These are phyloP conservation scores for Leccinum sublutescens DNA, from an alignment of 768 basidiomycete species.

Conservation along the genomic window DNA sequence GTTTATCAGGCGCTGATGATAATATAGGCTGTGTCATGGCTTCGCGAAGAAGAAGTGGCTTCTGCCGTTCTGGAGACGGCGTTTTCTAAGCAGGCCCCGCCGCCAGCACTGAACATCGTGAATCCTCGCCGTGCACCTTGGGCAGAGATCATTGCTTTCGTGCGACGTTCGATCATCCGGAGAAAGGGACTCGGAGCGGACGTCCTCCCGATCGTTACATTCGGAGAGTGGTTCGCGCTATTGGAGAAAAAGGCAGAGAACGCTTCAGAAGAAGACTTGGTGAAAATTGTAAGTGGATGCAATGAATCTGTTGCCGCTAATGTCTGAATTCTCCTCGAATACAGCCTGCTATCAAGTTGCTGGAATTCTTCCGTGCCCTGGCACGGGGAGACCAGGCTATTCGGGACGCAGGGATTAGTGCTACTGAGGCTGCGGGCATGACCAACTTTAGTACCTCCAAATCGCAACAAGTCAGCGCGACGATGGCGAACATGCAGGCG, in stretches of 20 bases:
- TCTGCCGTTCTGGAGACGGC: too few relatives aligned
- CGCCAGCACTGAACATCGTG: slow-evolving; percentile 35
- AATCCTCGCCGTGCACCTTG: slow-evolving; percentile 39
- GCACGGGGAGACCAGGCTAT: slow-evolving; percentile 17
- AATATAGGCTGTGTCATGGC: too few relatives aligned
- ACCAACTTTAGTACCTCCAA: slow-evolving; percentile 19
- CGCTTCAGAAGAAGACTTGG: slow-evolving; percentile 27
- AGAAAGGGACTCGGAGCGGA: slow-evolving; percentile 3
- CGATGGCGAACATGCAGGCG: slow-evolving; percentile 26
- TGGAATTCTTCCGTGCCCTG: slow-evolving; percentile 33
- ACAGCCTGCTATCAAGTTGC: slow-evolving; percentile 36
- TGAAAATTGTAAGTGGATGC: slow-evolving; percentile 30
- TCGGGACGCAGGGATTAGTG: not conserved
- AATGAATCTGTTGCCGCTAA: not conserved
- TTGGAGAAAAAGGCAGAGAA: slow-evolving; percentile 23
- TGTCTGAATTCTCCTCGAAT: not conserved
- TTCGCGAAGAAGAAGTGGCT: too few relatives aligned
- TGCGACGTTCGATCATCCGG: slow-evolving; percentile 21
- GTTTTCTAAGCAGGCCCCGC: not conserved
- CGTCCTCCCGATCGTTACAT: slow-evolving; percentile 33
- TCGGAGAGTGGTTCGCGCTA: slow-evolving; percentile 34
- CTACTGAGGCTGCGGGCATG: slow-evolving; percentile 22
- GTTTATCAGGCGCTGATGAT: too few relatives aligned
- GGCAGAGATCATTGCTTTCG: slow-evolving; percentile 27
- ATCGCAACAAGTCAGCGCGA: slow-evolving; percentile 15